phyloP scores from a whole-genome alignment of 164 flowering plant genomes.

The Stephania cephalantha region DNA sequence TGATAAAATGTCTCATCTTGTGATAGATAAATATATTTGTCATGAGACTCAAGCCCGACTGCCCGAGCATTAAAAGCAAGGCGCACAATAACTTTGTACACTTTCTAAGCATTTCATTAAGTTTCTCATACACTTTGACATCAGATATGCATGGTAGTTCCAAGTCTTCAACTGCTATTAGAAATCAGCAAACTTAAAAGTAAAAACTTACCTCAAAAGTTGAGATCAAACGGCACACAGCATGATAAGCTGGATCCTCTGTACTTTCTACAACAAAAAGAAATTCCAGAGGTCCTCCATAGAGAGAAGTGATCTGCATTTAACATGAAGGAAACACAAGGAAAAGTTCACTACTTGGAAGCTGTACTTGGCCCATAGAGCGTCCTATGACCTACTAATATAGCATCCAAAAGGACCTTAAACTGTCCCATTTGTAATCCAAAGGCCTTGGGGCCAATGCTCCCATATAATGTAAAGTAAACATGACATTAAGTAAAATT shows the following conservation, averaged over 20 bases:
- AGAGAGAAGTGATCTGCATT: slow-evolving; percentile 84
- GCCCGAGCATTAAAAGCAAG: no score
- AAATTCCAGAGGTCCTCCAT: slow-evolving; percentile 93
- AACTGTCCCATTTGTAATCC: no score
- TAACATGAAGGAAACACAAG: neutral
- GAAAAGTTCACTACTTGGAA: neutral
- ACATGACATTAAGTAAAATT: neutral
- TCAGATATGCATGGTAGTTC: neutral
- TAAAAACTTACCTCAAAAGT: slow-evolving; percentile 48
- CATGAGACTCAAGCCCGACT: neutral
- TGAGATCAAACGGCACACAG: slow-evolving; percentile 47
- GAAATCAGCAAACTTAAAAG: neutral
- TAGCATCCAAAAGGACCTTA: no score
- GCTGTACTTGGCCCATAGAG: no score
- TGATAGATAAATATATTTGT: no score
- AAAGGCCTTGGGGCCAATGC: neutral
- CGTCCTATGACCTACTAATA: no score
- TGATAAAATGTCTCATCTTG: neutral
- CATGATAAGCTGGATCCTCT: slow-evolving; percentile 91
- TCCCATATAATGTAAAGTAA: neutral
- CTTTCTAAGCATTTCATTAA: neutral
- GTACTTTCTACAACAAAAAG: slow-evolving; percentile 87
- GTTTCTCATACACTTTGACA: neutral
- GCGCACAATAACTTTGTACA: neutral
- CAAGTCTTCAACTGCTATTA: neutral